These are phyloP conservation scores for Neocallimastix lanati DNA, from an alignment of 192 early-diverging fungal species.

Conservation along the genomic window DNA sequence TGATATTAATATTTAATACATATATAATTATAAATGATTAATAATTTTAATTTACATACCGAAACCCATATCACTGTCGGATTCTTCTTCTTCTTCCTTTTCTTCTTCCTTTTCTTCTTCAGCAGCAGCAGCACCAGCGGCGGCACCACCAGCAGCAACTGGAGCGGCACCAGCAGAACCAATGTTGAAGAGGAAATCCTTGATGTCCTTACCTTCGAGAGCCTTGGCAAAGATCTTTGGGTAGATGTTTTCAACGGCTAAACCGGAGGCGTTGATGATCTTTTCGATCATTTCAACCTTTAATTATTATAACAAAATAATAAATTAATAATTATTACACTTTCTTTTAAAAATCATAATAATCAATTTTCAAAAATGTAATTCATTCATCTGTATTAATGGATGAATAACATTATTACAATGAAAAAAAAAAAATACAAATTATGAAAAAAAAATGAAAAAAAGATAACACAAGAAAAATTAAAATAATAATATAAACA, in stretches of 20 bases:
- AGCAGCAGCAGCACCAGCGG: conserved; percentile 18
- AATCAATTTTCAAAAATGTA: too few relatives aligned
- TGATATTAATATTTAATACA: too few relatives aligned
- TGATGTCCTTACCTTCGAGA: conserved; percentile 78
- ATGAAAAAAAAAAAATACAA: too few relatives aligned
- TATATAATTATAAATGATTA: not conserved
- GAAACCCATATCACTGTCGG: conserved; percentile 7
- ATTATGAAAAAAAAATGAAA: too few relatives aligned
- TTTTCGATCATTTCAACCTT: conserved; percentile 84
- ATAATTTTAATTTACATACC: not conserved
- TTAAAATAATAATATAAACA: conserved; percentile 2
- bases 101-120: too few relatives aligned
- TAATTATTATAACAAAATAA: not conserved
- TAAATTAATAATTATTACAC: not conserved
- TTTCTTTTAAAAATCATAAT: not conserved
- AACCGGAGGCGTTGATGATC: conserved; percentile 77
- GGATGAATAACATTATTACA: not conserved
- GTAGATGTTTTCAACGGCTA: conserved; percentile 88
- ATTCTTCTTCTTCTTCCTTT: too few relatives aligned
- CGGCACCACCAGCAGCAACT: conserved; percentile 24
- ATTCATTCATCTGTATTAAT: too few relatives aligned
- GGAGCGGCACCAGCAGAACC: conserved; percentile 33
- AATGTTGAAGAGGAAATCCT: conserved; percentile 75
- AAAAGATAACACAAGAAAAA: not conserved
- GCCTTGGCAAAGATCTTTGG: conserved; percentile 94